Evolutionary conservation across 805 yeast genomes (phyloP).

Genomic region (Nakazawaea sp.): DNA sequence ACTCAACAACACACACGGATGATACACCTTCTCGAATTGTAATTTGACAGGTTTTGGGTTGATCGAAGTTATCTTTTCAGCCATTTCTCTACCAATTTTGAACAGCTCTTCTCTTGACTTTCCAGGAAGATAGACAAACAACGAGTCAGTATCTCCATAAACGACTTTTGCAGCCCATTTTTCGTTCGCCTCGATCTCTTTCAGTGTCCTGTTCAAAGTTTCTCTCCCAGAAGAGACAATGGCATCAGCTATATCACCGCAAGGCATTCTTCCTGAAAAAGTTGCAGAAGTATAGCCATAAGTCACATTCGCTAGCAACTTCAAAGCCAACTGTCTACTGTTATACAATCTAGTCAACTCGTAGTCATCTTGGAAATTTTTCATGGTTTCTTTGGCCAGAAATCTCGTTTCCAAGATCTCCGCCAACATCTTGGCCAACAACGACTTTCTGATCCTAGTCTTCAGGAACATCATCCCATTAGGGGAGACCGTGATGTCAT

Average conservation of each 20-base stretch:
- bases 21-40: conserved; percentile 90
- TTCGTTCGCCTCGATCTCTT: conserved; percentile 49
- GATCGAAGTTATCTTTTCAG: conserved; percentile 48
- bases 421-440: conserved; percentile 75
- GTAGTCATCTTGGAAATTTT: conserved; percentile 36
- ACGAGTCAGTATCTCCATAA: conserved; percentile 94
- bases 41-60: conserved; percentile 80
- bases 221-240: conserved; percentile 91
- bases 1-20: conserved; percentile 74
- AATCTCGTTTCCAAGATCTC: conserved; percentile 79
- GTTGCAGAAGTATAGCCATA: conserved; percentile 96
- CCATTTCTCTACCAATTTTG: conserved; percentile 62
- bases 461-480: conserved; percentile 82
- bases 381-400: conserved; percentile 72
- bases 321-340: conserved; percentile 79
- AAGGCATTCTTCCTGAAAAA: conserved; percentile 96
- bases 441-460: conserved; percentile 56
- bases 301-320: conserved; percentile 89
- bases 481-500: conserved; percentile 67
- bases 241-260: conserved; percentile 90
- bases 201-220: conserved; percentile 64
- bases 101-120: conserved; percentile 74
- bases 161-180: conserved; percentile 88
- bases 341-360: conserved; percentile 52
- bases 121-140: conserved; percentile 89